Evolutionary conservation across 208 protist species (phyloP).

Genomic region (Leishmania martiniquensis): DNA sequence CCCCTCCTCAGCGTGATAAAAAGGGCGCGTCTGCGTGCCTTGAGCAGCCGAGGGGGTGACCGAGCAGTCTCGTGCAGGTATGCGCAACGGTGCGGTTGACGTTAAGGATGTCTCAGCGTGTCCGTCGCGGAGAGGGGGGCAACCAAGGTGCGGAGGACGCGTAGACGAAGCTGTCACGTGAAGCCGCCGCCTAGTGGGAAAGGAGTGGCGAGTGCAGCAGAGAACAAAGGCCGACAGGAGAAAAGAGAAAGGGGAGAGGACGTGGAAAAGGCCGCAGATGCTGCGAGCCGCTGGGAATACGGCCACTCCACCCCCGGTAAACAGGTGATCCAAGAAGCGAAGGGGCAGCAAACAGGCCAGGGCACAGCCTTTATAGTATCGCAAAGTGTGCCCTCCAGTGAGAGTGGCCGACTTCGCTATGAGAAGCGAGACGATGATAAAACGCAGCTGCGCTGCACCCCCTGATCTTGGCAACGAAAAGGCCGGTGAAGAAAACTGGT

Average conservation of each 20-base stretch:
- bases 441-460: no score
- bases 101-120: background rate
- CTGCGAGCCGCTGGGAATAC: no score
- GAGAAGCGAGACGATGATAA: no score
- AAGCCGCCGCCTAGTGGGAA: background rate
- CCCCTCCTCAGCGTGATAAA: background rate
- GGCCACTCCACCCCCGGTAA: background rate
- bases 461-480: no score
- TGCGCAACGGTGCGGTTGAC: background rate
- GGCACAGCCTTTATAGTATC: background rate
- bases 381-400: no score
- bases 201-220: background rate
- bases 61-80: background rate
- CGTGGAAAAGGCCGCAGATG: no score
- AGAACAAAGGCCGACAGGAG: background rate
- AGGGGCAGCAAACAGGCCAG: background rate
- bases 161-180: background rate
- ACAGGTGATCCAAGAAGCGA: background rate
- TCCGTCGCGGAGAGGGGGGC: background rate
- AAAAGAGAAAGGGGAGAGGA: background rate
- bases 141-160: background rate
- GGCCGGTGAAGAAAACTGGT: no score
- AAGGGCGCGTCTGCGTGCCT: background rate
- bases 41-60: background rate
- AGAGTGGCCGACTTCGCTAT: no score